A percentile compares a stretch with the other conserved stretches of the same genome.
Evolutionary conservation across 1,139 yeast genomes (phyloP).

Genomic region (Debaryomyces coudertii): DNA sequence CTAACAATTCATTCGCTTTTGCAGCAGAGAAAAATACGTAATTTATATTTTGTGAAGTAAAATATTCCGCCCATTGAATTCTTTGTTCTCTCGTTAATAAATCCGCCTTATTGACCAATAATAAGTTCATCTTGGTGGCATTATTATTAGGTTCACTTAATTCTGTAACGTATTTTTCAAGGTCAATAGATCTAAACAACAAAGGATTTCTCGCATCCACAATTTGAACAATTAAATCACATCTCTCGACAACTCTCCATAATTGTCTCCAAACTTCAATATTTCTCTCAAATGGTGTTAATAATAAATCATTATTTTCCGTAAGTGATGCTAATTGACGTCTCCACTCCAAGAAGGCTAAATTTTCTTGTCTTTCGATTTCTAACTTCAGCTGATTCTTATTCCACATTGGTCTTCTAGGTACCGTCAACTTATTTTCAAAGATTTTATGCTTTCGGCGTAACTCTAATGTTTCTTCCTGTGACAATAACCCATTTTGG

Average conservation of each 20-base stretch:
- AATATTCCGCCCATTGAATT: conserved; percentile 83
- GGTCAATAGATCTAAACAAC: conserved; percentile 84
- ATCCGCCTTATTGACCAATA: conserved; percentile 94
- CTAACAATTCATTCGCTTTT: conserved; percentile 72
- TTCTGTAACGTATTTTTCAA: conserved; percentile 81
- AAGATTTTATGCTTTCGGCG: conserved; percentile 71
- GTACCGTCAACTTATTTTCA: conserved; percentile 84
- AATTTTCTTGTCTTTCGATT: conserved; percentile 85
- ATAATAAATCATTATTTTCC: conserved; percentile 76
- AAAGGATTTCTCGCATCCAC: conserved; percentile 97
- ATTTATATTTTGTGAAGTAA: conserved; percentile 65
- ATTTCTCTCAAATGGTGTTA: conserved; percentile 97
- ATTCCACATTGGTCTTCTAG: conserved; percentile 90
- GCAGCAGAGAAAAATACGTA: conserved; percentile 94
- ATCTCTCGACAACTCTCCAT: conserved; percentile 97
- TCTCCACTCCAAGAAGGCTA: conserved; percentile 93
- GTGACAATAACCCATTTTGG: conserved; percentile 56
- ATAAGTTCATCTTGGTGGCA: conserved; percentile 66
- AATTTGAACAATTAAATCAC: conserved; percentile 92
- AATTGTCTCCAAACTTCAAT: conserved; percentile 98
- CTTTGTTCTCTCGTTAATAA: conserved; percentile 77
- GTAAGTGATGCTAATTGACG: conserved; percentile 83
- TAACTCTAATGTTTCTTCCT: conserved; percentile 67
- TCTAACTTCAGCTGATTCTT: conserved; percentile 70
- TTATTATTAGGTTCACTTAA: conserved; percentile 53